Conservation (phyloP, 257 asterid genomes). For the Linaria vulgaris region DNA sequence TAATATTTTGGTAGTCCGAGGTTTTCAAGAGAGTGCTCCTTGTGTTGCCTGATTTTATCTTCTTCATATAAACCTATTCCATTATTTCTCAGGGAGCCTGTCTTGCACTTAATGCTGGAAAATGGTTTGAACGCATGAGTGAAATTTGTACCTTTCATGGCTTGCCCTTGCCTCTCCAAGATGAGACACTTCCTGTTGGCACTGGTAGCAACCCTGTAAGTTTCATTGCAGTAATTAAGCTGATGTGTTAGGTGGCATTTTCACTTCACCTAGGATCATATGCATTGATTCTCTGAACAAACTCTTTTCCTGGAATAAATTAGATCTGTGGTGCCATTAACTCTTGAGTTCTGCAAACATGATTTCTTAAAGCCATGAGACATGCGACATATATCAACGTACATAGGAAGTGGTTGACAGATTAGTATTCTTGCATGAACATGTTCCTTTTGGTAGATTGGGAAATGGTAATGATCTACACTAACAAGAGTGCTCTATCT, state of each 20-base stretch:
- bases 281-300: conserved; percentile 1
- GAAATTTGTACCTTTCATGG: conserved; percentile 73
- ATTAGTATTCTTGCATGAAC: not conserved
- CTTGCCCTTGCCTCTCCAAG: conserved; percentile 61
- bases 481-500: conserved; percentile 23
- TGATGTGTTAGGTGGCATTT: not conserved
- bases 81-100: conserved; percentile 82
- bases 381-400: not conserved
- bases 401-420: not conserved
- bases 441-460: not conserved
- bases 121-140: conserved; percentile 63
- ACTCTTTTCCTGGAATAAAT: not conserved
- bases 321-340: conserved; percentile 5
- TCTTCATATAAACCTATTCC: conserved; percentile 23
- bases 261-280: conserved; percentile 18
- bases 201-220: conserved; percentile 99
- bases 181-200: conserved; percentile 97
- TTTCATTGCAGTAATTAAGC: conserved; percentile 25
- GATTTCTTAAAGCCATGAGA: not conserved
- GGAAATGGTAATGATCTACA: not conserved
- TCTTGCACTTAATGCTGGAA: conserved; percentile 78
- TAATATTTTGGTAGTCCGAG: conserved; percentile 19
- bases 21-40: conserved; percentile 11
- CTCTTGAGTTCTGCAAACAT: not conserved
- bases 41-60: conserved; percentile 25